Evolutionary conservation across 1,284 basidiomycete species (phyloP), one percentile per base, ranked within the genome.

Genomic region (Athelia sp.): DNA sequence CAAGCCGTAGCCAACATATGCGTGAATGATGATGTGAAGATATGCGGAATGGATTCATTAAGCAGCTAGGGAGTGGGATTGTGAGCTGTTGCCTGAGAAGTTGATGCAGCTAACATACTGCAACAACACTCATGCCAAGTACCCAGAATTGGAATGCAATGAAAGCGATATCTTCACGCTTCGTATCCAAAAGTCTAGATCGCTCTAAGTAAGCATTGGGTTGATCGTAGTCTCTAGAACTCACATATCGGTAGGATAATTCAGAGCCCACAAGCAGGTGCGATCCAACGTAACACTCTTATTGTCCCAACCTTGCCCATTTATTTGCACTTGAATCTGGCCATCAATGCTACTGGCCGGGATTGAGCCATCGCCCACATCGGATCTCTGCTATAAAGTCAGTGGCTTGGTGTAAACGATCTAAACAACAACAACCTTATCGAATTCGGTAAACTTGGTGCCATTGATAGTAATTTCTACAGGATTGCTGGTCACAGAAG

Each of bases 31-130:
- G 85, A 79, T 1, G 87, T 85, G 35, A 84, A 65, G 47, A 83
- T 82, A 55, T 91, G 88, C 4, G 87, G 87, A 49, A 90, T 86
- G 1, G 87, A 90, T 65, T 90, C 87, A 60, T 90, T 89, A 47
- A 89, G 64, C 43, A 90, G 66, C 66, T 66, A 22, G 48, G n/a
- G 13, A 10, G 43, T 4, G 26, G 42, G 50, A 47, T 24, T 21
- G 17, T n/a, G 3, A 44, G 18, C 4, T 23, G 17, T 10, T 43
- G 29, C 26, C 24, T n/a, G n/a, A n/a, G 47, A 6, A 18, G 42
- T 35, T 21, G 44, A 43, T 31, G 22, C 3, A 26, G 36, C n/a
- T n/a, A 43, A 58, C 67, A 57, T 36, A 75, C 72, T 3, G 87
- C 88, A 43, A 88, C 83, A 35, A 86, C 56, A 3, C 87, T 89